Conservation (phyloP, 441 rosid genomes). For the Populus hybrid region DNA sequence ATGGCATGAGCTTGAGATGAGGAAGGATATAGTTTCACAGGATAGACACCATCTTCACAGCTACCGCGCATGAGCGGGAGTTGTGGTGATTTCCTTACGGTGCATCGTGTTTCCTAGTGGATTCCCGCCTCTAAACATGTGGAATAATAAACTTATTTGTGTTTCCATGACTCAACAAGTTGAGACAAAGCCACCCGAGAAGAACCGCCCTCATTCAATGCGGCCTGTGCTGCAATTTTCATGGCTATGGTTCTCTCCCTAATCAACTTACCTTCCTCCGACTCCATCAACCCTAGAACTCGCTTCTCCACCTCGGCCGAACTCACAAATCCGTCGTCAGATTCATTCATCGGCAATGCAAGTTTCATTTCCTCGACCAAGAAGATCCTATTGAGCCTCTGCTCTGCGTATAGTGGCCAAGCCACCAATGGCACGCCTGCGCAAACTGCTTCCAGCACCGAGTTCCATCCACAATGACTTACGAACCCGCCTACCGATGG, state of each 20-base stretch:
- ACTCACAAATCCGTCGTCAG: constrained; percentile 25
- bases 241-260: constrained; percentile 13
- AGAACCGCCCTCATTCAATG: constrained; percentile 13
- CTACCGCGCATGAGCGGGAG: too few relatives aligned
- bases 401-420: constrained; percentile 46
- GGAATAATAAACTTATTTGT: not conserved
- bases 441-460: constrained; percentile 32
- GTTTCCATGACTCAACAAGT: constrained; percentile 19
- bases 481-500: constrained; percentile 37
- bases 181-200: constrained; percentile 3
- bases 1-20: too few relatives aligned
- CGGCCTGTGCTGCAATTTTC: constrained; percentile 8
- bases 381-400: constrained; percentile 23
- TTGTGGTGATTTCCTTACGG: too few relatives aligned
- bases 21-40: too few relatives aligned
- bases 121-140: not conserved
- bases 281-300: constrained; percentile 36
- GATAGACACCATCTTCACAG: too few relatives aligned
- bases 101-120: not conserved
- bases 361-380: constrained; percentile 42
- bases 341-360: constrained; percentile 27
- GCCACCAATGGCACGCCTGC: constrained; percentile 44
- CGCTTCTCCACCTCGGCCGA: constrained; percentile 37
- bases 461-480: constrained; percentile 47
- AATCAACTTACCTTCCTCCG: constrained; percentile 16